Base-by-base conservation (phyloP, 164 flowering plant genomes). In the Vitis rupestris region DNA sequence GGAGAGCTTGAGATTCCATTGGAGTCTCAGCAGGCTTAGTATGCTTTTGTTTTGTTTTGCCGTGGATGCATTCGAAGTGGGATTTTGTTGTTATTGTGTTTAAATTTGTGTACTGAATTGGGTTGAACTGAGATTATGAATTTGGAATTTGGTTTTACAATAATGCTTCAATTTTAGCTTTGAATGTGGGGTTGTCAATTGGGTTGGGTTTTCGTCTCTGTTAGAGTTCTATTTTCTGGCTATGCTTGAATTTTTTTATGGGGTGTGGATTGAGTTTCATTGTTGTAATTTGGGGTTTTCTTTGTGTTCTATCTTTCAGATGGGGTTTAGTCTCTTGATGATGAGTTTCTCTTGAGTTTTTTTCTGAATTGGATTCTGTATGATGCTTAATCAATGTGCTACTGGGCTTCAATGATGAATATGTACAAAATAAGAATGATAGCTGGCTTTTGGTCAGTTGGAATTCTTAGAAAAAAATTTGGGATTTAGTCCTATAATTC, bases 1-100 rank as follows among this genome's bases (percentile, higher is more conserved):
- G 59, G 57, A 50, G 90, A 80, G 70, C 85, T 90, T 47, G 89
- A 83, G 47, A 71, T 92, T 71, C 89, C 88, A 1, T 74, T 88
- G 78, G 87, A 88, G 83, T 82, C 91, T 62, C 80, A 79, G 78
- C 80, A 73, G 71, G 75, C 56, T 31, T 70, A 53, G 59, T 37
- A 9, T 52, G 62, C 15, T 23, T 27, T 17, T 17, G 53, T 14
- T 12, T 30, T 64, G 52, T 30, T 54, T 49, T 37, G 0, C 44
- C 1, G 44, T 37, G 44, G 6, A 37, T 37, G 44, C 4, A 37
- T 37, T 37, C 7, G 44, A 37, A 37, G 8, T 37, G 44, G 44
- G 44, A 52, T 60, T 61, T 12, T 29, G 29, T 59, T 57, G 47
- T 71, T 64, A 37, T 37, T 6, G 44, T 37, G 44, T 37, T 37